phyloP scores from a whole-genome alignment of 2,329 filamentous ascomycete genomes.

The Ceratocystis destructans region DNA sequence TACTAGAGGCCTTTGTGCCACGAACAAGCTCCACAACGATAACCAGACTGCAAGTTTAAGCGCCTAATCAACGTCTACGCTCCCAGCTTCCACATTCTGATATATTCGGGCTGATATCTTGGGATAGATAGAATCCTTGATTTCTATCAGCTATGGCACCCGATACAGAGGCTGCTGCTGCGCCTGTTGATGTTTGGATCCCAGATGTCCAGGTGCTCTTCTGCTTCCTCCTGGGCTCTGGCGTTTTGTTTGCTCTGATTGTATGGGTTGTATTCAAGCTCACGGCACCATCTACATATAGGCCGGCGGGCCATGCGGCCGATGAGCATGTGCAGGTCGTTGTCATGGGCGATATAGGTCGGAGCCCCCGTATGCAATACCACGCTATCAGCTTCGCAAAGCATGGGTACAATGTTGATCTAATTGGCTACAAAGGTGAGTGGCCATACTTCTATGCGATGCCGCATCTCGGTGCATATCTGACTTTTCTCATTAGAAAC shows the following conservation, averaged over 20 bases:
- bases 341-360: slow-evolving; percentile 86
- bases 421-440: slow-evolving; percentile 77
- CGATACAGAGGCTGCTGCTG: slow-evolving; percentile 2
- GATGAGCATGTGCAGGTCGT: slow-evolving; percentile 57
- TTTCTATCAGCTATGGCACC: not conserved
- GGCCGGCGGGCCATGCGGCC: slow-evolving; percentile 26
- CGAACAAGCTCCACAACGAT: not conserved
- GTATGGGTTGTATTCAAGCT: slow-evolving; percentile 20
- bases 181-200: slow-evolving; percentile 13
- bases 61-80: too few relatives aligned
- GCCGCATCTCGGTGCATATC: not conserved
- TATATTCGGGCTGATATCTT: too few relatives aligned
- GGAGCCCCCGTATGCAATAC: slow-evolving; percentile 96
- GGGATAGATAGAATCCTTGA: too few relatives aligned
- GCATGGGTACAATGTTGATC: slow-evolving; percentile 63
- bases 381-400: slow-evolving; percentile 86
- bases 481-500: slow-evolving; percentile 44
- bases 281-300: slow-evolving; percentile 28
- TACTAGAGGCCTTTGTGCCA: not conserved
- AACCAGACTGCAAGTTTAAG: not conserved
- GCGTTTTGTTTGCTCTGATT: slow-evolving; percentile 12
- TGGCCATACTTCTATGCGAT: not conserved
- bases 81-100: too few relatives aligned
- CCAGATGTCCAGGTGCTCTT: slow-evolving; percentile 17
- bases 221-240: slow-evolving; percentile 10